Base-by-base conservation (phyloP, 129 eudicot species). In the Apium graveolens region DNA sequence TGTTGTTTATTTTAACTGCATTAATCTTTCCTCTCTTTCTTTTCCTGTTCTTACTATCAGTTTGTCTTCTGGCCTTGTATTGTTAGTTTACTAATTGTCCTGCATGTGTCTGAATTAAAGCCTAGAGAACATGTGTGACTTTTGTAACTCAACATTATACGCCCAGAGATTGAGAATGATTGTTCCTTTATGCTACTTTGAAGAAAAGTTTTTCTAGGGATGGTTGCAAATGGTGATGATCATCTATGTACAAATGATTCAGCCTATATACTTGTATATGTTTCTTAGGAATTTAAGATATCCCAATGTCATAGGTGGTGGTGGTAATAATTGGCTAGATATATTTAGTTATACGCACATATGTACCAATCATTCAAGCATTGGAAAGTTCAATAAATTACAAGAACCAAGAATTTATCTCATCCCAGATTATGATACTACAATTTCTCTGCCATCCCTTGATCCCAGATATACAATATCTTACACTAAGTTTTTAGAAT, bases 91-190 rank as follows among this genome's bases (percentile, higher is more conserved):
- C 41, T n/a, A 43, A 27, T 44, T 1, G 13, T 44, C 45, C 38
- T 14, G 76, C 49, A 70, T 34, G 34, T 41, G 39, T 45, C 32
- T 41, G 11, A 42, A n/a, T n/a, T n/a, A n/a, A 31, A 10, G 77
- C 38, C 74, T 70, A 70, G 74, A 70, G 75, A 72, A 39, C 29
- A 29, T 60, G 48, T 65, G 72, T 32, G 20, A 66, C 72, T 66
- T 66, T 66, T 66, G 72, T 66, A 66, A 41, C 72, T 66, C 7
- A 31, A 66, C 39, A 29, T 32, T 31, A n/a, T 29, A 12, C 21
- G 37, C 32, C 14, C 45, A 17, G 60, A 44, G 38, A 73, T n/a
- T 73, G 77, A 44, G 60, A 44, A 73, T 27, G 55, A 73, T 43
- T 27, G 60, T 73, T 27, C 16, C 18, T 44, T 44, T 29, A 44